Conservation (phyloP, 2,329 filamentous ascomycete species). For the Monosporascus ibericus region DNA sequence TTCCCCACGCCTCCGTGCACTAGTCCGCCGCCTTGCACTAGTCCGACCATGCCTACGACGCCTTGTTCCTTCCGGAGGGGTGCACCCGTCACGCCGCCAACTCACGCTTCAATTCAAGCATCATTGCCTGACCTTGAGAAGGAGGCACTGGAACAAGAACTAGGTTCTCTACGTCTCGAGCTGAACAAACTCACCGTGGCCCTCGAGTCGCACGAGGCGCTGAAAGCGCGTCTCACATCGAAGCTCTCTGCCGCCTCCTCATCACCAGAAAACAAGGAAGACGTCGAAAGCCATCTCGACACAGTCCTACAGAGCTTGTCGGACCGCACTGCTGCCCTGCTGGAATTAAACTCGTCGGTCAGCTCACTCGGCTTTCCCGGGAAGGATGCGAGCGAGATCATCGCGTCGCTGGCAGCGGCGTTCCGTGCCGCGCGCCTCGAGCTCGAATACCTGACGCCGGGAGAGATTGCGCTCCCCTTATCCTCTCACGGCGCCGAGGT, state of each 20-base stretch:
- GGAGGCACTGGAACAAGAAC: constrained; percentile 37
- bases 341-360: constrained; percentile 39
- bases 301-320: constrained; percentile 38
- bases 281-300: constrained; percentile 38
- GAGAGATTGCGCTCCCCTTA: constrained; percentile 49
- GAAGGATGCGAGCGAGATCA: constrained; percentile 39
- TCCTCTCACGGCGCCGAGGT: constrained; percentile 48
- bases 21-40: constrained; percentile 49
- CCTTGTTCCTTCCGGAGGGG: constrained; percentile 28
- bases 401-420: constrained; percentile 39
- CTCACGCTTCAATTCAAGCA: constrained; percentile 20
- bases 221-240: constrained; percentile 29
- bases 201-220: constrained; percentile 40
- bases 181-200: constrained; percentile 40
- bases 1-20: constrained; percentile 53
- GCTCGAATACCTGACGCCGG: constrained; percentile 56
- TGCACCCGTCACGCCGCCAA: constrained; percentile 16
- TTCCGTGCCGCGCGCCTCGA: constrained; percentile 54
- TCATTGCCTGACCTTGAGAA: constrained; percentile 36
- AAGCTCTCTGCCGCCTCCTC: constrained; percentile 13
- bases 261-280: constrained; percentile 8
- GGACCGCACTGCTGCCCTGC: constrained; percentile 42
- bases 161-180: constrained; percentile 43
- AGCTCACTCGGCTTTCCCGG: constrained; percentile 45
- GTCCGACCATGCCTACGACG: constrained; percentile 28